These are phyloP conservation scores for Populus hybrid DNA, from an alignment of 441 rosid species.

Conservation along the genomic window DNA sequence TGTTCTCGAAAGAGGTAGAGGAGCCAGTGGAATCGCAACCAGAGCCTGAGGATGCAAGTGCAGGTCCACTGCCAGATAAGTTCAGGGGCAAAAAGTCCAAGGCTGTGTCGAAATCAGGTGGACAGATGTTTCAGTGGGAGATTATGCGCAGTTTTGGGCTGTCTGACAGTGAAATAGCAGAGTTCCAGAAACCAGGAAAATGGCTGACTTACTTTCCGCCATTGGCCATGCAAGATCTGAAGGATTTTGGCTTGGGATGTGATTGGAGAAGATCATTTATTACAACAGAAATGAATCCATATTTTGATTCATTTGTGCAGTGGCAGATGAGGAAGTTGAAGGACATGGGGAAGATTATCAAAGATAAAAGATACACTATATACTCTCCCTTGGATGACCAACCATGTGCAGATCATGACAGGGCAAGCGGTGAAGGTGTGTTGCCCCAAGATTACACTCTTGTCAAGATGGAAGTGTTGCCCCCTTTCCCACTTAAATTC, in stretches of 20 bases:
- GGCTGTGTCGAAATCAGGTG: conserved; percentile 73
- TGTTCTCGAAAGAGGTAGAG: conserved; percentile 36
- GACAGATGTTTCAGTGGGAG: conserved; percentile 84
- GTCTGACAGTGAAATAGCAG: conserved; percentile 61
- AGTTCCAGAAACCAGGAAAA: conserved; percentile 69
- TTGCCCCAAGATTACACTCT: conserved; percentile 91
- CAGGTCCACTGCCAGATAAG: conserved; percentile 41
- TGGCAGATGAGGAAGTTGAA: conserved; percentile 95
- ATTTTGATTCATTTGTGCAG: conserved; percentile 70
- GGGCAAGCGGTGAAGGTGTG: conserved; percentile 93
- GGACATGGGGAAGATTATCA: conserved; percentile 79
- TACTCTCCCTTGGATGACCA: conserved; percentile 93
- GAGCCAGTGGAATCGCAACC: conserved; percentile 23
- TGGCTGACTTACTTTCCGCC: conserved; percentile 86
- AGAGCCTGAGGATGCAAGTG: conserved; percentile 32
- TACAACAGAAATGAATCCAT: conserved; percentile 78
- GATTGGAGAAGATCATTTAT: conserved; percentile 95
- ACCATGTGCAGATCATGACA: conserved; percentile 95
- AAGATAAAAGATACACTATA: conserved; percentile 75
- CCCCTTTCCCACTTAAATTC: conserved; percentile 68
- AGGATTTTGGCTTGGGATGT: conserved; percentile 83
- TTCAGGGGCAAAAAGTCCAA: conserved; percentile 86
- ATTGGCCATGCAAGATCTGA: conserved; percentile 76
- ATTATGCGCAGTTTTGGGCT: conserved; percentile 92
- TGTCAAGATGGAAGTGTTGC: conserved; percentile 78